phyloP scores from a whole-genome alignment of 208 protist genomes.

The Strigomonas galati region DNA sequence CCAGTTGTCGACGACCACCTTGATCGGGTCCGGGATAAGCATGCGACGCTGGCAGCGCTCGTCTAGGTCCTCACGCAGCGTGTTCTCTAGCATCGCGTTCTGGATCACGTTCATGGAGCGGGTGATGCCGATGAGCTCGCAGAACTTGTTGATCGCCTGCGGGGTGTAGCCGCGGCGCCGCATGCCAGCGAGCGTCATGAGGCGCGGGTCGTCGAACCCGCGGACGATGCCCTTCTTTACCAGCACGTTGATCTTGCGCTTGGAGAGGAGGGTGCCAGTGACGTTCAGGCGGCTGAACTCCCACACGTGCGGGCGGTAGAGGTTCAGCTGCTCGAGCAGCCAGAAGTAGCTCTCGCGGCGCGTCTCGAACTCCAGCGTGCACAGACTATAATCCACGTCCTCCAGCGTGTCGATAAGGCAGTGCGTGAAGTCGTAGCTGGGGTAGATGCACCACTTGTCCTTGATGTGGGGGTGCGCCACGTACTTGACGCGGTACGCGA shows the following conservation, averaged over 20 bases:
- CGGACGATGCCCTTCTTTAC: constrained; percentile 93
- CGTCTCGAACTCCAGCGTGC: constrained; percentile 99
- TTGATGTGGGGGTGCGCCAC: constrained; percentile 91
- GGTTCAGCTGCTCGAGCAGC: constrained; percentile 86
- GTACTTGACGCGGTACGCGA: constrained; percentile 99
- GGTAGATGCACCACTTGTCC: constrained; percentile 99
- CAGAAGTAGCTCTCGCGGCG: constrained; percentile 97
- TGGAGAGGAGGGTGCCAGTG: constrained; percentile 97
- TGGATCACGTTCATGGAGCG: constrained; percentile 92
- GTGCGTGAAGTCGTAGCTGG: constrained; percentile 99
- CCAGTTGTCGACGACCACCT: constrained; percentile 94
- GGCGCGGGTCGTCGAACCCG: constrained; percentile 98
- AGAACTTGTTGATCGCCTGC: constrained; percentile 96
- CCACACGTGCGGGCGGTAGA: constrained; percentile 95
- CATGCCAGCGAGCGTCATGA: constrained; percentile 97
- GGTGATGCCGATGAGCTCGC: constrained; percentile 94
- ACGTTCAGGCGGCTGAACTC: constrained; percentile 98
- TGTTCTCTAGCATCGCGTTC: constrained; percentile 94
- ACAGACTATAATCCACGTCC: constrained; percentile 99
- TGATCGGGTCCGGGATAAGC: constrained; percentile 95
- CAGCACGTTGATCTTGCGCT: constrained; percentile 97
- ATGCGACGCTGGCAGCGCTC: constrained; percentile 78
- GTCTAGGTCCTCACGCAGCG: constrained; percentile 94
- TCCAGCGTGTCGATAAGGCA: constrained; percentile 99
- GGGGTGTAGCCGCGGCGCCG: constrained; percentile 97